A percentile compares a stretch with the other conserved stretches of the same genome.
These are phyloP conservation scores for Lachancea mirantina DNA, from an alignment of 805 yeast genomes.

Conservation along the genomic window DNA sequence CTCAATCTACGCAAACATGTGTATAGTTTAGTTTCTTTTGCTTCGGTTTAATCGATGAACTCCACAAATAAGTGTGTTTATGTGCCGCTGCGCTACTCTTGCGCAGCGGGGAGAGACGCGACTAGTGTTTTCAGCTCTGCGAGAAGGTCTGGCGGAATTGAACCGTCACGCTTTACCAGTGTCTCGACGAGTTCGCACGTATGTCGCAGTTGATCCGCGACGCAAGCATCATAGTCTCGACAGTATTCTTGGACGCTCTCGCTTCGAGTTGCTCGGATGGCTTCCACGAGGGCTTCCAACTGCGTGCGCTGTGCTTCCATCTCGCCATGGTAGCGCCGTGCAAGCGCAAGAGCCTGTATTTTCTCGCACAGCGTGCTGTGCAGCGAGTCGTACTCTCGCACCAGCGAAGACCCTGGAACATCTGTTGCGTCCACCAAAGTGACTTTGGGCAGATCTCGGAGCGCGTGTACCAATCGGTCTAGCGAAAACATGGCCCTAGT, in stretches of 20 bases:
- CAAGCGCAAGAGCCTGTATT: slow-evolving; percentile 2
- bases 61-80: too few species aligned
- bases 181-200: slow-evolving; percentile 3
- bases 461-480: slow-evolving; percentile 16
- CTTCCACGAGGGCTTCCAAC: slow-evolving; percentile 1
- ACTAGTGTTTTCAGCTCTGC: neutral
- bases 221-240: neutral
- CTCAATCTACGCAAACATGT: neutral
- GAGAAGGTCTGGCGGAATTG: neutral
- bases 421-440: slow-evolving; percentile 9
- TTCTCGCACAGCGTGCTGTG: slow-evolving; percentile 13
- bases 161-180: slow-evolving; percentile 1
- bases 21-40: slow-evolving; percentile 1
- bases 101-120: too few species aligned
- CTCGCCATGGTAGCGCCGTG: neutral
- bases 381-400: slow-evolving; percentile 23
- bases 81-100: too few species aligned
- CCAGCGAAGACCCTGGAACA: slow-evolving; percentile 10
- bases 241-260: slow-evolving; percentile 1
- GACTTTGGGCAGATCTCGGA: slow-evolving; percentile 22
- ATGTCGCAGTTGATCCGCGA: slow-evolving; percentile 5
- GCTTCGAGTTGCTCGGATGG: neutral
- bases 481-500: slow-evolving; percentile 13
- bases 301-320: neutral
- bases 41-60: neutral